Evolutionary conservation across 2,329 filamentous ascomycete genomes (phyloP), one percentile per base, ranked within the genome.

Genomic region (Aspergillus neoniger): DNA sequence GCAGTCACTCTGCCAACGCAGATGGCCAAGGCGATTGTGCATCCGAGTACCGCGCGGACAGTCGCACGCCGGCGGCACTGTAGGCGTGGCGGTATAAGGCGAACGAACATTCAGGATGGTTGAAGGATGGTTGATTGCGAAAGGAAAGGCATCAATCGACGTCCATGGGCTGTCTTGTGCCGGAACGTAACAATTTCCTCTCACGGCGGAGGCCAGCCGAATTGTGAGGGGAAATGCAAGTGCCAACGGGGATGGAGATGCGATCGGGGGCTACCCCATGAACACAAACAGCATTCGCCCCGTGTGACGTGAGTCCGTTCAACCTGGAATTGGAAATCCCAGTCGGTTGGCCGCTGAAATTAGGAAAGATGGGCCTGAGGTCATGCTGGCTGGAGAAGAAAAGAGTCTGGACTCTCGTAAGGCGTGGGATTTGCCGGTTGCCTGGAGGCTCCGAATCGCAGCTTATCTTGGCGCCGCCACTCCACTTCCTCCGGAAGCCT

Each of bases 11-110:
- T 83, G 56, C 81, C 80, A 17, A 85, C 83, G 39, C 39, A 44
- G 39, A 90, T 80, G 25, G 85, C 75, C 59, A 89, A 77, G 71
- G 87, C 89, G 44, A 92, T 73, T 41, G 86, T 70, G 36, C 89
- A 68, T 32, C 91, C 74, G 54, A 89, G 71, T 30, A 85, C 76
- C 32, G 86, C 85, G 57, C 84, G 80, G 56, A 89, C 73, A 59
- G 88, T 90, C 69, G 88, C 86, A 72, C 85, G 85, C 70, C 91
- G 85, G 72, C 89, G 88, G 78, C 87, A 89, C 80, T 91, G 90
- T 67, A 91, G 80, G 70, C 85, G 86, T 74, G 84, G 88, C 75
- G 88, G 83, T 76, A 88, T 76, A 50, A 68, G 74, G 65, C 71
- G 74, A 78, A 80, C 80, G 67, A 68, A 70, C 66, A 58, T 59